Percentiles rank a stretch among this genome's conserved stretches.
Evolutionary conservation across 805 yeast species (phyloP).

Genomic region (Komagataella populi): DNA sequence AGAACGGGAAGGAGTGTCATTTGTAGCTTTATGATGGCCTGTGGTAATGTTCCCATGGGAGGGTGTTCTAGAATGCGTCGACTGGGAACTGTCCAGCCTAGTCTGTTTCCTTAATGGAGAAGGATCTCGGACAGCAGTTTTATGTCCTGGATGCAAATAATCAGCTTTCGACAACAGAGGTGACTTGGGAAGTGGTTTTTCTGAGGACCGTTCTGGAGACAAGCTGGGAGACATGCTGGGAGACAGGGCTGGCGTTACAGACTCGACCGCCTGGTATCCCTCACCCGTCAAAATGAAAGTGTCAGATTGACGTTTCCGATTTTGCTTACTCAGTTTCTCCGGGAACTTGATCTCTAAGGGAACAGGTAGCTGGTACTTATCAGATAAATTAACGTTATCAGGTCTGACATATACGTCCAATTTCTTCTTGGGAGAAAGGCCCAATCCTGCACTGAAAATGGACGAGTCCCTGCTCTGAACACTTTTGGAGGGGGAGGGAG

Average conservation of each 20-base stretch:
- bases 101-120: background rate
- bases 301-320: background rate
- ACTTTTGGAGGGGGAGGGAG: background rate
- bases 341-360: conserved; percentile 1
- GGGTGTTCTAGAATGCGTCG: background rate
- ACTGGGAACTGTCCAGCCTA: background rate
- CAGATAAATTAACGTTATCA: background rate
- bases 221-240: background rate
- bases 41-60: background rate
- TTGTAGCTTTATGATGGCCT: background rate
- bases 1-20: background rate
- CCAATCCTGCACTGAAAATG: background rate
- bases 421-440: background rate
- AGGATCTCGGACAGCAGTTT: background rate
- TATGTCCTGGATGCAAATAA: background rate
- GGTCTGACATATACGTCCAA: background rate
- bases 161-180: background rate
- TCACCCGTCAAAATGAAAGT: background rate
- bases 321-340: background rate
- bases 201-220: background rate
- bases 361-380: background rate
- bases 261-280: background rate
- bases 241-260: background rate
- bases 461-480: background rate
- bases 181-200: background rate